Evolutionary conservation across 495 filamentous ascomycete genomes (phyloP), one percentile per base, ranked within the genome.

Genomic region (Penicillium pancosmium): DNA sequence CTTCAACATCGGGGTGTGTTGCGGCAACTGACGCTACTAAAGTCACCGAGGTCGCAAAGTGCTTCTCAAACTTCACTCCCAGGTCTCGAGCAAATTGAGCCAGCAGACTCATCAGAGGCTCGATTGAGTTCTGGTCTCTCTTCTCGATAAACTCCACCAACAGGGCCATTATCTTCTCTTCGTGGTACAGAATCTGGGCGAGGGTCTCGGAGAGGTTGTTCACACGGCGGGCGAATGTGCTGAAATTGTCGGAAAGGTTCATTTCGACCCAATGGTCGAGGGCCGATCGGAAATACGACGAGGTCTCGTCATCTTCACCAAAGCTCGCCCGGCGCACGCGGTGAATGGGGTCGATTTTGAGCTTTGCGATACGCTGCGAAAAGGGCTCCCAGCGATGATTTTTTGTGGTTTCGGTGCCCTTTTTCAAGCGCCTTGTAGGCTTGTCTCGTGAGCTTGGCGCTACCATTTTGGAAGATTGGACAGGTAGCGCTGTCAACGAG

Each of bases 1-100:
- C 90, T 61, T 93, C 91, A 33, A 91, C 82, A 61, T 86, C 84
- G 1, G 75, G 59, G 64, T 89, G 82, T 50, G 80, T 84, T 21
- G 84, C 84, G 35, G 88, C 86, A 36, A 91, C 68, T 4, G 80
- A 82, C 6, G 82, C 74, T 40, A 98, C 83, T 53, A 94, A 71
- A 11, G 78, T 80, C 41, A 97, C 84, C 4, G 87, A 81, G 16
- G 83, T 79, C 16, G 80, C 80, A 70, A 97, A 96, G 67, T 96
- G 85, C 54, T 86, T 88, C 73, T 97, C 93, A 66, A 99, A 98
- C 50, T 86, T 81, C n/a, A 81, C 79, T 34, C 92, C 92, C 41
- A 98, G 74, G 68, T 99, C 95, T 68, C 92, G 90, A 3, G 95
- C 95, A 67, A 98, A 93, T 53, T 94, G 90, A 5, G 91, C 85